Evolutionary conservation across 495 filamentous ascomycete genomes (phyloP), one percentile per base, ranked within the genome.

Genomic region (Trichoderma reesei): DNA sequence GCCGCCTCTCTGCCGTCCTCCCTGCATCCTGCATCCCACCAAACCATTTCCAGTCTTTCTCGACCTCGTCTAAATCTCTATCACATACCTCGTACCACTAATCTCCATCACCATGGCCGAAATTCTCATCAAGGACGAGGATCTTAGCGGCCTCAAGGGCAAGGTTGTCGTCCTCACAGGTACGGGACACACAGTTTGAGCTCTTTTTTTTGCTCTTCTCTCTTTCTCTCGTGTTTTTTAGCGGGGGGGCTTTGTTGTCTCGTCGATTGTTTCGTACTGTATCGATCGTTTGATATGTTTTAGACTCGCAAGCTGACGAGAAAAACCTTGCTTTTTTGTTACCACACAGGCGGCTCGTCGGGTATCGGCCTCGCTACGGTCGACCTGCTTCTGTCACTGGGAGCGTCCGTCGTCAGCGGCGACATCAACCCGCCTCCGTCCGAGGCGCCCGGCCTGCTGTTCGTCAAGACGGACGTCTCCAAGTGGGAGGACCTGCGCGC

Each of bases 131-230:
- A 69, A 67, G 14, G 62, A 69, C 39, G 69, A 74, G 64, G 72
- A 71, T 48, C 63, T 70, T 36, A 64, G 67, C 33, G 70, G 68
- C 44, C 66, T 83, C 61, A 77, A 75, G 59, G 76, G 73, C 46
- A 75, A 82, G 65, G 74, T 80, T 7, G 69, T 82, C 11, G 66
- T 83, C 59, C 75, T 83, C 41, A 83, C 81, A 48, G 80, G 80
- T 83, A 68, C 5, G n/a, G 54, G 26, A 26, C 26, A 26, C 26
- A 26, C 38, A 41, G 37, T 7, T 34, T 60, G 26, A 36, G 37
- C 42, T 60, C 36, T 37, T 46, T 51, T 7, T 6, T 8, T 9
- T n/a, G 44, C 9, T 5, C 7, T 48, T 6, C 3, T 18, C 16
- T 20, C 20, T 16, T 16, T 26, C 26, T 26, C 26, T 26, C 26